These are phyloP conservation scores for Aquilaria sinensis DNA, from an alignment of 345 rosid species.

Conservation along the genomic window DNA sequence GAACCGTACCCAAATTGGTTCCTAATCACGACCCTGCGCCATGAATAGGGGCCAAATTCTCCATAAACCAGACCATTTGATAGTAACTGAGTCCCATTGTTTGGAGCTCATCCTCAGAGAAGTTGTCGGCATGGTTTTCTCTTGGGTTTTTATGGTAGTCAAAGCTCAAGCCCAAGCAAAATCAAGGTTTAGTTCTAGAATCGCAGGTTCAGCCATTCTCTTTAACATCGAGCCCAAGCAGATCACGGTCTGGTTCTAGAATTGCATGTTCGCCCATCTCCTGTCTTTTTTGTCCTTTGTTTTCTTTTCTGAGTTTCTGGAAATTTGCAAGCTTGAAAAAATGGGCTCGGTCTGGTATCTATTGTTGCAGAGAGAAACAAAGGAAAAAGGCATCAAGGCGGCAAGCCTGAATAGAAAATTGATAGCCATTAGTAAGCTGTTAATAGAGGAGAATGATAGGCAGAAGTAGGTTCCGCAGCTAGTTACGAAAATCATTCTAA, in stretches of 20 bases:
- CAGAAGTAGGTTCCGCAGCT: constrained; percentile 78
- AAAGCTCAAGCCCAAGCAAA: constrained; percentile 27
- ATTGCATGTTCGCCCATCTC: constrained; percentile 38
- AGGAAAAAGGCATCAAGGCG: constrained; percentile 69
- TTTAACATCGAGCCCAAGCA: constrained; percentile 80
- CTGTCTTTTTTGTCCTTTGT: not conserved
- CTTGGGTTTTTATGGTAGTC: constrained; percentile 53
- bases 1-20: constrained; percentile 70
- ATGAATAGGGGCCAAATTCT: constrained; percentile 91
- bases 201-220: constrained; percentile 37
- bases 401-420: constrained; percentile 70
- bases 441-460: constrained; percentile 82
- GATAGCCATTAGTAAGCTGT: constrained; percentile 74
- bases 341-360: not conserved
- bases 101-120: constrained; percentile 72
- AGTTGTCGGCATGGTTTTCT: constrained; percentile 60
- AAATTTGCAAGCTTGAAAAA: not conserved
- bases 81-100: constrained; percentile 84
- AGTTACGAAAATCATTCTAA: constrained; percentile 42
- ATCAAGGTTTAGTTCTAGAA: not conserved
- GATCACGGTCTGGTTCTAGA: constrained; percentile 87
- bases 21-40: constrained; percentile 95
- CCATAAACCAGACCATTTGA: constrained; percentile 85
- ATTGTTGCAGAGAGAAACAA: constrained; percentile 76
- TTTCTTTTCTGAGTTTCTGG: not conserved